phyloP scores from a whole-genome alignment of 2,329 filamentous ascomycete species.

The Shiraia sp. region DNA sequence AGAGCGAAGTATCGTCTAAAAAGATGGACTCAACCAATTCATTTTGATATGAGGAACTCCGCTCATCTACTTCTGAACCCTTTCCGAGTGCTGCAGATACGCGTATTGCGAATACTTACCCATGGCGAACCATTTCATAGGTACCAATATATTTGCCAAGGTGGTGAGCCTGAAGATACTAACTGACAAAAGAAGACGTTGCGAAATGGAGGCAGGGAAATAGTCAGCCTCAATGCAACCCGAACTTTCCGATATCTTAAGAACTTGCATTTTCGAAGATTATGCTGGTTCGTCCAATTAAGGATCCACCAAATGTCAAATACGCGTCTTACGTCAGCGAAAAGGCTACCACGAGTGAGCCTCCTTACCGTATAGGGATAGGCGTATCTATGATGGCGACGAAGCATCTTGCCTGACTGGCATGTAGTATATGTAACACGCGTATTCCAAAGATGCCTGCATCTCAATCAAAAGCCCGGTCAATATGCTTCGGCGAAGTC shows the following conservation, averaged over 20 bases:
- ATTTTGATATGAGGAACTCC: neutral
- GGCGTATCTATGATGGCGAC: neutral
- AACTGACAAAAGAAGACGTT: neutral
- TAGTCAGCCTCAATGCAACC: neutral
- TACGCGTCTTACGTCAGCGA: constrained; percentile 18
- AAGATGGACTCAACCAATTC: neutral
- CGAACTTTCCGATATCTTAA: neutral
- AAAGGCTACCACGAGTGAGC: neutral
- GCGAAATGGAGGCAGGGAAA: neutral
- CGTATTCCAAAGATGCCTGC: constrained; percentile 4
- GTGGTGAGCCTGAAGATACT: neutral
- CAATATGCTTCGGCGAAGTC: constrained; percentile 25
- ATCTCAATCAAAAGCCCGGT: neutral
- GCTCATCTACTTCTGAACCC: neutral
- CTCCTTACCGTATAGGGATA: neutral
- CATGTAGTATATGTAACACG: constrained; percentile 17
- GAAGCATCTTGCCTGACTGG: too few relatives aligned
- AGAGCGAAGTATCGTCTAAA: neutral
- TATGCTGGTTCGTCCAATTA: too few relatives aligned
- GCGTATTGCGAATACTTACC: constrained; percentile 4
- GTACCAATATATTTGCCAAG: neutral
- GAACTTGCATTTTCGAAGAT: neutral
- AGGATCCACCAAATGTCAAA: neutral
- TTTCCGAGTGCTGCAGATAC: constrained; percentile 2
- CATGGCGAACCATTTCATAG: neutral